Evolutionary conservation across 768 basidiomycete species (phyloP).

Genomic region (Russula abietina): DNA sequence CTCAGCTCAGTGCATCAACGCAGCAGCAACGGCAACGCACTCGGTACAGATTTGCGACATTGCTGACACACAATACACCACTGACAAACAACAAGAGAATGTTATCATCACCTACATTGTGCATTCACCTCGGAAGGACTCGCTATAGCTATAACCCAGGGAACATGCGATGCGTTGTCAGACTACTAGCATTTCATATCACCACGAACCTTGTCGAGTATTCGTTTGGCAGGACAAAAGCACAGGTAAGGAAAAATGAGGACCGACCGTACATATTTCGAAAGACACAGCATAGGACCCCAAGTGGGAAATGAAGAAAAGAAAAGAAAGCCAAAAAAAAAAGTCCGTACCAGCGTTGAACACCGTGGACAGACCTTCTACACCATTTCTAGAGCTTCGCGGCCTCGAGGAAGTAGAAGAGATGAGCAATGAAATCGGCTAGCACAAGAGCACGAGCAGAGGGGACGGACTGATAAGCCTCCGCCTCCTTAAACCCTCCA

Average conservation of each 20-base stretch:
- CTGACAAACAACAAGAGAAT: neutral
- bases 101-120: neutral
- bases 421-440: constrained; percentile 26
- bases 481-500: constrained; percentile 17
- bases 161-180: constrained; percentile 4
- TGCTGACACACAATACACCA: neutral
- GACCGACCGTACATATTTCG: constrained; percentile 30
- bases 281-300: constrained; percentile 11
- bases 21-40: constrained; percentile 10
- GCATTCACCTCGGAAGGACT: neutral
- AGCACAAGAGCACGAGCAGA: constrained; percentile 25
- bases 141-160: neutral
- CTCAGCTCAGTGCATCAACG: constrained; percentile 1
- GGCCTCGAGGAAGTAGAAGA: constrained; percentile 16
- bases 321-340: constrained; percentile 16
- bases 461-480: constrained; percentile 33
- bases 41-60: constrained; percentile 1
- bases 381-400: constrained; percentile 13
- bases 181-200: constrained; percentile 15
- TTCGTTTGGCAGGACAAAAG: constrained; percentile 18
- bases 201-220: constrained; percentile 20
- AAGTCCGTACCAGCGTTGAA: constrained; percentile 26
- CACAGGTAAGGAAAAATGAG: constrained; percentile 22
- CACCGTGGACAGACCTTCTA: constrained; percentile 3
- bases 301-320: constrained; percentile 13